Evolutionary conservation across 352 stramenopile species (phyloP), one percentile per base, ranked within the genome.

Genomic region (Globisporangium orthogonon): DNA sequence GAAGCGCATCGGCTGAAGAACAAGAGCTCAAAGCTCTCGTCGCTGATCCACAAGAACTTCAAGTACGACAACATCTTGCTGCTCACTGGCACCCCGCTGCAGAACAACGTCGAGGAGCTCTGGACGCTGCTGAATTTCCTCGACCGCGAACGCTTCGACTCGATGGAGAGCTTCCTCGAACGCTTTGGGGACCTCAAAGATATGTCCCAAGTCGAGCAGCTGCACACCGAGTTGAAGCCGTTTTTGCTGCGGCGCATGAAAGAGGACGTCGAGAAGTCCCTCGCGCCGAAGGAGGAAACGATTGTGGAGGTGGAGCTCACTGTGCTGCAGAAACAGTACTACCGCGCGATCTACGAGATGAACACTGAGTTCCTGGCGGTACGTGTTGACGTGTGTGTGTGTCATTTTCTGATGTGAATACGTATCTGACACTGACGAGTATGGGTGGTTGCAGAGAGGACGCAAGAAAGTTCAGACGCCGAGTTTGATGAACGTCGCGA

Each of bases 1-100:
- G 98, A 99, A 76, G 98, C 97, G 4, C 98, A 99, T 78, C 91
- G 97, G 11, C 80, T 99, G 23, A 98, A 98, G 55, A 99, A 99
- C 74, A 77, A 94, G 28, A 98, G 97, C 60, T 98, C 95, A 13
- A 99, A 99, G 67, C 73, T 99, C 23, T 88, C 83, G 5, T 74
- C 76, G 10, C 77, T 93, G 6, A 74, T 98, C 33, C 71, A 83
- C 56, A 87, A 78, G 47, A 87, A 82, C 44, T 87, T 87, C 54
- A 78, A 66, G 44, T 94, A 87, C 54, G 74, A 91, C 33, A 94
- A 88, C 33, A 89, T 92, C 52, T 45, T 98, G 44, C 62, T 98
- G 9, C 71, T 98, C 11, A 97, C 91, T 0, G 92, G 92, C 33
- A 98, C 92, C 13, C 87, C 87, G 37, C 71, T 96, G 14, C 87